These are phyloP conservation scores for Austroboletus festivus DNA, from an alignment of 768 basidiomycete genomes.

Conservation along the genomic window DNA sequence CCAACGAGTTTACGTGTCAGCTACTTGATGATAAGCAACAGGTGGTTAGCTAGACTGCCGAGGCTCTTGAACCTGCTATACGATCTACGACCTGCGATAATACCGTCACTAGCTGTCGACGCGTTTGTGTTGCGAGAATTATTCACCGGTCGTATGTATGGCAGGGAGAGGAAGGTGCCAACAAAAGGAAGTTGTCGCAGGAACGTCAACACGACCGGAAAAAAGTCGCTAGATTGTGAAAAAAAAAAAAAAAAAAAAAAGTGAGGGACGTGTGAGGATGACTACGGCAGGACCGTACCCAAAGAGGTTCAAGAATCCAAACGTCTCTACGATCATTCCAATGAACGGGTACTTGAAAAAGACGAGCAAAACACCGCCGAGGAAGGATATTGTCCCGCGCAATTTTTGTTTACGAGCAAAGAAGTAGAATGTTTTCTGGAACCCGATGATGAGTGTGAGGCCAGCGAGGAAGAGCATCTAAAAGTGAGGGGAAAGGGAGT, in stretches of 20 bases:
- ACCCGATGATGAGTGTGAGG: conserved; percentile 94
- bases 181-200: conserved; percentile 90
- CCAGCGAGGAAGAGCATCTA: conserved; percentile 96
- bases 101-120: conserved; percentile 4
- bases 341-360: conserved; percentile 95
- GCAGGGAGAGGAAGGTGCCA: conserved; percentile 80
- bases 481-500: conserved; percentile 3
- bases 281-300: conserved; percentile 51
- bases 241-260: not conserved
- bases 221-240: conserved; percentile 75
- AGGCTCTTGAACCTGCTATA: conserved; percentile 74
- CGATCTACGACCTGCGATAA: conserved; percentile 66
- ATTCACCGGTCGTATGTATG: conserved; percentile 81
- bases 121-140: not conserved
- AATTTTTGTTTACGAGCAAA: conserved; percentile 95
- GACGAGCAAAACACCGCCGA: conserved; percentile 88
- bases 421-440: conserved; percentile 96
- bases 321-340: conserved; percentile 90
- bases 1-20: conserved; percentile 8
- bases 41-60: conserved; percentile 47
- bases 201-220: conserved; percentile 98
- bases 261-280: conserved; percentile 1
- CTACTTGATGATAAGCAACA: conserved; percentile 5
- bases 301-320: conserved; percentile 96
- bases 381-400: conserved; percentile 83